Base-by-base conservation (phyloP, 495 filamentous ascomycete genomes). In the Daldinia caldariorum region DNA sequence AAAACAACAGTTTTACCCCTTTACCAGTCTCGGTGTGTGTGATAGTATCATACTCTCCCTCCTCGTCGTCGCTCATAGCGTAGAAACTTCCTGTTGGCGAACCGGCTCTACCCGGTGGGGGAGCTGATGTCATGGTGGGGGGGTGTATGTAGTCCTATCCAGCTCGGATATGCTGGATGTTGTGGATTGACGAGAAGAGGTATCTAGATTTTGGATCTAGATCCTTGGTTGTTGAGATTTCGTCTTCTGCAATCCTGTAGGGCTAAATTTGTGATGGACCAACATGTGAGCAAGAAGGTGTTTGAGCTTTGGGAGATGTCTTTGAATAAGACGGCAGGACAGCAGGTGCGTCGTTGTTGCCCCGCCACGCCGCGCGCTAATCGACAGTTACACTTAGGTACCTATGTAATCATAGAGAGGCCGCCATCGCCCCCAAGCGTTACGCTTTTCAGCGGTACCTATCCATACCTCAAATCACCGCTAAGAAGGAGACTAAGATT, bases 11-110 rank as follows among this genome's bases (percentile, higher is more conserved):
- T 82, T 97, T 99, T 45, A 99, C 96, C 6, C 95, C 94, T 65
- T 89, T 87, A 2, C 92, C 90, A 1, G 90, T 88, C 59, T 83
- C 87, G 13, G 89, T 89, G 77, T 96, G 93, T 9, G 93, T 92
- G 78, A 99, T 95, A 22, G 94, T 98, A 76, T 94, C 92, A 80
- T 99, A 99, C 69, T 94, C 95, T 69, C 89, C 90, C 79, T 99
- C 96, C 51, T 97, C 93, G 67, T 97, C 93, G 80, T 99, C 95
- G 78, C 94, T 97, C 83, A 97, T 85, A 73, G 94, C 95, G 86
- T 97, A 98, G 84, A 94, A 97, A 67, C 93, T 97, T 14, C 91
- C 94, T 0, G 92, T 84, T 6, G 96, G 94, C 22, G 95, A 97
- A 10, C 78, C 76, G 31, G 83, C 73, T 61, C 78, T 75, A 50